Conservation (phyloP, 768 basidiomycete species). For the Lentinula lateritia region DNA sequence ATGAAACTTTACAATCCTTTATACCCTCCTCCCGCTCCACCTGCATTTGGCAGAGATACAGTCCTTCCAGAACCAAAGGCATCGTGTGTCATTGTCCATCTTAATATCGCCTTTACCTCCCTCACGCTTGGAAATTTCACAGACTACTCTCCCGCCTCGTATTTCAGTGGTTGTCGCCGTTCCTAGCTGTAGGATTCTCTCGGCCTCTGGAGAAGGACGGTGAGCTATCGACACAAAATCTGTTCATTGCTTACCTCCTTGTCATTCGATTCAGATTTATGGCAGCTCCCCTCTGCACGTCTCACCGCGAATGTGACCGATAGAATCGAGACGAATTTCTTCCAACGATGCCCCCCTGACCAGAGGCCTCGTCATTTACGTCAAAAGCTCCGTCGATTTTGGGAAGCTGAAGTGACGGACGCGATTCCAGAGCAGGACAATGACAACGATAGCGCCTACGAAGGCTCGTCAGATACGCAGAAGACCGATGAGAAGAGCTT, state of each 20-base stretch:
- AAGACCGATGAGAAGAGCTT: not conserved
- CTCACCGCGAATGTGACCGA: conserved; percentile 1
- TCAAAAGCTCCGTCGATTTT: conserved; percentile 1
- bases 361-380: conserved; percentile 8
- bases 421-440: not conserved
- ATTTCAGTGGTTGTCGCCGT: conserved; percentile 42
- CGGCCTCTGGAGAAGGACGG: conserved; percentile 47
- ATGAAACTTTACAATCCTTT: conserved; percentile 28
- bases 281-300: conserved; percentile 7
- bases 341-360: conserved; percentile 4
- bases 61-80: conserved; percentile 35
- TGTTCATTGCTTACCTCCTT: not conserved
- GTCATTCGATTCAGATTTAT: conserved; percentile 4
- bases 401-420: not conserved
- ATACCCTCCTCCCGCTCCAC: conserved; percentile 39
- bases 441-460: not conserved
- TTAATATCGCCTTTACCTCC: not conserved
- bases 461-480: not conserved
- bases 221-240: conserved; percentile 10
- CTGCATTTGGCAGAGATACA: conserved; percentile 41
- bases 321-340: conserved; percentile 6
- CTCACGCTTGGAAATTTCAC: not conserved
- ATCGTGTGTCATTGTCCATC: conserved; percentile 18
- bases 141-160: conserved; percentile 32
- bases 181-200: conserved; percentile 43